phyloP scores from a whole-genome alignment of 768 basidiomycete genomes.

The Clitopilus passeckerianus region DNA sequence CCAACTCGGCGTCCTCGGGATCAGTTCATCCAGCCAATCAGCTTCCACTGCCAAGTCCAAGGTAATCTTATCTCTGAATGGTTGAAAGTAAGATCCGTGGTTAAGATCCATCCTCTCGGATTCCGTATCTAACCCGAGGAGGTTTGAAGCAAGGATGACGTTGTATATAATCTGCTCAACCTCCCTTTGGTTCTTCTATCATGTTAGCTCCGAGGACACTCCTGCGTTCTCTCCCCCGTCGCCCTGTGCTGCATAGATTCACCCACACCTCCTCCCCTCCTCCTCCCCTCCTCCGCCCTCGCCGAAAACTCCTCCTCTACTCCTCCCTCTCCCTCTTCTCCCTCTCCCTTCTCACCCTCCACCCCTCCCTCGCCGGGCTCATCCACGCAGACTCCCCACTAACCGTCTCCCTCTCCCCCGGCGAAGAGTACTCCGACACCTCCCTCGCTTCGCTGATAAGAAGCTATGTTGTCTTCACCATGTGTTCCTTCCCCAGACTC shows the following conservation, averaged over 20 bases:
- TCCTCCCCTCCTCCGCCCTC: neutral
- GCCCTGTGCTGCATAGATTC: neutral
- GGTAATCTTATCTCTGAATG: neutral
- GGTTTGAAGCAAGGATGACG: neutral
- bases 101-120: neutral
- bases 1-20: neutral
- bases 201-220: neutral
- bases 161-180: neutral
- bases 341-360: neutral
- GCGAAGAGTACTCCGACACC: constrained; percentile 9
- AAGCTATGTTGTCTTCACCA: constrained; percentile 76
- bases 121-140: neutral
- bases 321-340: constrained; percentile 17
- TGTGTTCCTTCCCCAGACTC: constrained; percentile 71
- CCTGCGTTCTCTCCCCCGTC: neutral
- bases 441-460: constrained; percentile 47
- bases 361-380: neutral
- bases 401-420: neutral
- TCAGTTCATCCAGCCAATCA: neutral
- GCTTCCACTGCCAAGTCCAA: neutral
- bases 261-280: neutral
- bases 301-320: neutral
- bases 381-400: constrained; percentile 9
- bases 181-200: neutral
- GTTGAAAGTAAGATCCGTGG: neutral